These are phyloP conservation scores for Apiospora pterosperma DNA, from an alignment of 2,329 filamentous ascomycete genomes.

Conservation along the genomic window DNA sequence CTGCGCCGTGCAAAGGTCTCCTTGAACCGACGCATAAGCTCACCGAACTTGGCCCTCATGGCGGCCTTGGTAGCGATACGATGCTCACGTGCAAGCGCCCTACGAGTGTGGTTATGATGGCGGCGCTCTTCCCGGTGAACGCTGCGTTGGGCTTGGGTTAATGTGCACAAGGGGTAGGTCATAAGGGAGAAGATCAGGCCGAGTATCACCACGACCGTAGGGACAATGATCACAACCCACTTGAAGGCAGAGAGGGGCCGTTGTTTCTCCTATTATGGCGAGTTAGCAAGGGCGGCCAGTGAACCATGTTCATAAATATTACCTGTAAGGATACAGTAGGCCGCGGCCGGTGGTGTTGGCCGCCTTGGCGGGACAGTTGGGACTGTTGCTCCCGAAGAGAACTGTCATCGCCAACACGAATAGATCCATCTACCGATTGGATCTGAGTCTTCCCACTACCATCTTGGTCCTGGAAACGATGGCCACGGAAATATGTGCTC, in stretches of 20 bases:
- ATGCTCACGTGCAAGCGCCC: neutral
- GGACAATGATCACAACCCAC: neutral
- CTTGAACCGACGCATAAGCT: conserved; percentile 27
- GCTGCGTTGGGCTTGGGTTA: neutral
- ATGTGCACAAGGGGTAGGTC: neutral
- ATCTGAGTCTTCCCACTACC: neutral
- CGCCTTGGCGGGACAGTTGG: neutral
- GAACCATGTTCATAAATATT: neutral
- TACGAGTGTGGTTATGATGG: neutral
- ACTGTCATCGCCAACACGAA: neutral
- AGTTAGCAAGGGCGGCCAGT: neutral
- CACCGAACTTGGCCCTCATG: conserved; percentile 21
- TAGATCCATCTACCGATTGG: neutral
- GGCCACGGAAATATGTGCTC: neutral
- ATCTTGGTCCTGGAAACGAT: neutral
- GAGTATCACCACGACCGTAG: neutral
- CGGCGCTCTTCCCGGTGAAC: neutral
- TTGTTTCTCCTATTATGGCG: neutral
- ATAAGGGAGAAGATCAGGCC: neutral
- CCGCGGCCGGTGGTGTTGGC: neutral
- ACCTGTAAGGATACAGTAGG: neutral
- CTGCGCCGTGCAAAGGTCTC: conserved; percentile 16
- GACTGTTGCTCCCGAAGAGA: neutral
- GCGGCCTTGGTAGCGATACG: conserved; percentile 9
- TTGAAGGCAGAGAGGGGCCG: neutral